Conservation (phyloP, 2,329 filamentous ascomycete species). For the Tolypocladium sp. region DNA sequence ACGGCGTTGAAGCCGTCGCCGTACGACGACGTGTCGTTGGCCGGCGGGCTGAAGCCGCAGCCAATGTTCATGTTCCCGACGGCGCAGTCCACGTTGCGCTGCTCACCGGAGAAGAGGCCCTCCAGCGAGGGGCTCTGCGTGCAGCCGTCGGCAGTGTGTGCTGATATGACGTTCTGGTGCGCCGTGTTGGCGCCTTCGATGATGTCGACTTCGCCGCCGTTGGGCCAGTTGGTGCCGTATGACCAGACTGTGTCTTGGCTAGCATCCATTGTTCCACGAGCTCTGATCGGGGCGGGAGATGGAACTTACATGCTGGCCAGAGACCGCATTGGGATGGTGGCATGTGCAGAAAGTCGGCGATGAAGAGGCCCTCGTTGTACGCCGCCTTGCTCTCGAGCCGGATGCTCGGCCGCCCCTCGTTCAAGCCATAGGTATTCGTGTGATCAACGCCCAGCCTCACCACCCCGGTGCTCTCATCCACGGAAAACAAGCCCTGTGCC, state of each 20-base stretch:
- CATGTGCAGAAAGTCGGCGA: slow-evolving; percentile 67
- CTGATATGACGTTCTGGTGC: slow-evolving; percentile 50
- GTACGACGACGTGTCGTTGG: slow-evolving; percentile 37
- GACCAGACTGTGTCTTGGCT: slow-evolving; percentile 34
- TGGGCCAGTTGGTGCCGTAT: slow-evolving; percentile 50
- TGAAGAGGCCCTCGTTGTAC: slow-evolving; percentile 59
- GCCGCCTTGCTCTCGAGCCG: slow-evolving; percentile 55
- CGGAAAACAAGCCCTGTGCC: slow-evolving; percentile 27
- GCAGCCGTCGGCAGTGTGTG: slow-evolving; percentile 43
- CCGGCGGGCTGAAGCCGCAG: slow-evolving; percentile 32
- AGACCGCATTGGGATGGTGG: slow-evolving; percentile 60
- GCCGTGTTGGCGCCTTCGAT: slow-evolving; percentile 60
- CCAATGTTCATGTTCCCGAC: slow-evolving; percentile 28
- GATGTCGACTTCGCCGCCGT: slow-evolving; percentile 57
- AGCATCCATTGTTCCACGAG: neutral
- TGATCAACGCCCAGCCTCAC: slow-evolving; percentile 39
- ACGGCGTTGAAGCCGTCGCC: slow-evolving; percentile 58
- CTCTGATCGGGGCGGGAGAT: too few species aligned
- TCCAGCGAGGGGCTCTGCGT: slow-evolving; percentile 10
- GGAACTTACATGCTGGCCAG: slow-evolving; percentile 58
- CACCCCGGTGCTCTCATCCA: slow-evolving; percentile 28
- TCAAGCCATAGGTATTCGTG: slow-evolving; percentile 23
- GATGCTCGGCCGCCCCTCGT: slow-evolving; percentile 47
- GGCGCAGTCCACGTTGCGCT: slow-evolving; percentile 25
- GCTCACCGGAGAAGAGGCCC: slow-evolving; percentile 15